Conservation (phyloP, 2,329 filamentous ascomycete genomes). For the Aspergillus versicolor region DNA sequence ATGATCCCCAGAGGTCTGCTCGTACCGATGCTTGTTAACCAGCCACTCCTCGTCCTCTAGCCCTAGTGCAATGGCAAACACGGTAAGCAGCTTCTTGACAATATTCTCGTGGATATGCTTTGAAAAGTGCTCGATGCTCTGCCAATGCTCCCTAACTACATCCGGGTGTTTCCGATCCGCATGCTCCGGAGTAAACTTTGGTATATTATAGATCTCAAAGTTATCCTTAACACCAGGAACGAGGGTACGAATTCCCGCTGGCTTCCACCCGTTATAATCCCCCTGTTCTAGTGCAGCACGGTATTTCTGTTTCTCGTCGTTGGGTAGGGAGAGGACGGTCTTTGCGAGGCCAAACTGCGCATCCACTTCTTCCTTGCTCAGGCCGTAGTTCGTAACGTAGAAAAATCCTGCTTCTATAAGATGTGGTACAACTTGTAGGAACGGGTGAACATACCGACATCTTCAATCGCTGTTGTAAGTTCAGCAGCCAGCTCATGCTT, state of each 20-base stretch:
- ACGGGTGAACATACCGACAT: background rate
- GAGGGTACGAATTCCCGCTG: slow-evolving; percentile 34
- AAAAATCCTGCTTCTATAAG: slow-evolving; percentile 50
- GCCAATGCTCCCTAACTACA: slow-evolving; percentile 49
- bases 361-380: slow-evolving; percentile 58
- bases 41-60: background rate
- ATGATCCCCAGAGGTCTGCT: background rate
- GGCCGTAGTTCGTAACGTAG: slow-evolving; percentile 61
- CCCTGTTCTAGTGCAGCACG: slow-evolving; percentile 51
- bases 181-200: slow-evolving; percentile 52
- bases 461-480: background rate
- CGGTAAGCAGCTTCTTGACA: background rate
- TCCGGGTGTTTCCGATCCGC: slow-evolving; percentile 45
- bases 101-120: background rate
- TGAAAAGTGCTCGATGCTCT: slow-evolving; percentile 31
- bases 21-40: background rate
- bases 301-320: slow-evolving; percentile 57
- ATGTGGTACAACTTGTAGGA: background rate
- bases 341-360: slow-evolving; percentile 60
- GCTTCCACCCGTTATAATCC: slow-evolving; percentile 57
- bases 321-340: slow-evolving; percentile 54
- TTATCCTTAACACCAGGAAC: slow-evolving; percentile 53
- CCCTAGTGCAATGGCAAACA: background rate
- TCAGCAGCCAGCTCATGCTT: background rate
- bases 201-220: slow-evolving; percentile 61